Conservation (phyloP, 495 filamentous ascomycete species). For the Penicillium bovifimosum region DNA sequence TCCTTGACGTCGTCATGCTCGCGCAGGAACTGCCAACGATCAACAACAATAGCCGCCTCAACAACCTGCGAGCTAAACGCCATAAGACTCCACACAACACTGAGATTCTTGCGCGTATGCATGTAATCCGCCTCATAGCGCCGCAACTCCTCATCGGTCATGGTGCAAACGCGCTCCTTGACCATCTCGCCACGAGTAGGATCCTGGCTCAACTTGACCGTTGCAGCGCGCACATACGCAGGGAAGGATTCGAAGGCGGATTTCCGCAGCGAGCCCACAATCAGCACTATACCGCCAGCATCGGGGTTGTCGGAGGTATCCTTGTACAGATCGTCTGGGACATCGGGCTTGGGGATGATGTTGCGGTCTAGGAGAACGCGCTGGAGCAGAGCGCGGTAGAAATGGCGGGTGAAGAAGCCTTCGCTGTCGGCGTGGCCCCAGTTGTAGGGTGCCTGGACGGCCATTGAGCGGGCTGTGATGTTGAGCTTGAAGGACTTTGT, state of each 20-base stretch:
- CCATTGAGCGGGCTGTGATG: constrained; percentile 96
- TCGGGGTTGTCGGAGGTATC: constrained; percentile 25
- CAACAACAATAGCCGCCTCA: constrained; percentile 84
- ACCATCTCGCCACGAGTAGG: constrained; percentile 52
- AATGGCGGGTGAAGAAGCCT: constrained; percentile 86
- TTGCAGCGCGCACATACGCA: constrained; percentile 74
- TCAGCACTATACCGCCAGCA: constrained; percentile 56
- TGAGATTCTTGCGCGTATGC: constrained; percentile 73
- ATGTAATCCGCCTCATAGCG: constrained; percentile 59
- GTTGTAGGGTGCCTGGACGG: constrained; percentile 87
- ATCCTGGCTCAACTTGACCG: constrained; percentile 62
- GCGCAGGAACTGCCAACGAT: constrained; percentile 82
- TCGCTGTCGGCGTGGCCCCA: constrained; percentile 80
- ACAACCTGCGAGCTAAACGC: constrained; percentile 85
- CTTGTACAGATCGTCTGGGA: constrained; percentile 31
- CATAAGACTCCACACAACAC: constrained; percentile 88
- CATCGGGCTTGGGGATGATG: constrained; percentile 56
- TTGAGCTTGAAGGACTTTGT: constrained; percentile 72
- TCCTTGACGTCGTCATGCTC: constrained; percentile 65
- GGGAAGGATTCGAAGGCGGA: constrained; percentile 69
- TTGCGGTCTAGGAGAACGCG: constrained; percentile 79
- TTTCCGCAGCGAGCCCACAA: constrained; percentile 81
- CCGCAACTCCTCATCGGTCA: constrained; percentile 69
- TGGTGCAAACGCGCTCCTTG: constrained; percentile 49
- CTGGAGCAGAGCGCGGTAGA: constrained; percentile 87